Evolutionary conservation across 2,329 filamentous ascomycete genomes (phyloP).

Genomic region (Blastomyces parvus): DNA sequence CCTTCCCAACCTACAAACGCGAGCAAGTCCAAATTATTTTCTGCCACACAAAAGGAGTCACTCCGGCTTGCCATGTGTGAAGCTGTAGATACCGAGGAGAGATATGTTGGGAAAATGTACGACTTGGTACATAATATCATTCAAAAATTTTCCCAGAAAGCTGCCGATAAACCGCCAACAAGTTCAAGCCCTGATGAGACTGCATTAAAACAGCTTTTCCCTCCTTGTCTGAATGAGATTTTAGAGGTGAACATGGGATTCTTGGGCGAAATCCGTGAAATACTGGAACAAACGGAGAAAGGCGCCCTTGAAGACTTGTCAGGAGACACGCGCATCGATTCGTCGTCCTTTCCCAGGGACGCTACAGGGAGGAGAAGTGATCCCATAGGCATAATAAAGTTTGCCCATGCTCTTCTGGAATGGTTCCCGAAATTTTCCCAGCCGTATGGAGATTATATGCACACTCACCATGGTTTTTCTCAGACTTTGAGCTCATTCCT

Average conservation of each 20-base stretch:
- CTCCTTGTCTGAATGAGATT: conserved; percentile 68
- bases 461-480: conserved; percentile 77
- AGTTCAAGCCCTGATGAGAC: conserved; percentile 64
- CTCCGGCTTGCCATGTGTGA: conserved; percentile 83
- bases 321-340: conserved; percentile 40
- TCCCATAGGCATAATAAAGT: conserved; percentile 64
- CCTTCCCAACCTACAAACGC: conserved; percentile 77
- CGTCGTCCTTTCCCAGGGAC: conserved; percentile 39
- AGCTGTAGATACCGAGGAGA: conserved; percentile 83
- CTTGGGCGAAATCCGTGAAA: conserved; percentile 60
- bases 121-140: conserved; percentile 75
- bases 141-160: conserved; percentile 65
- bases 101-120: conserved; percentile 80
- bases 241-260: conserved; percentile 74
- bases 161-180: conserved; percentile 47
- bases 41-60: conserved; percentile 71
- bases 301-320: conserved; percentile 71
- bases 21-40: conserved; percentile 67
- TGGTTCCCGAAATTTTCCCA: conserved; percentile 91
- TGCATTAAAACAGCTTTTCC: conserved; percentile 69
- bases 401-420: conserved; percentile 72
- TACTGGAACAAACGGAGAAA: conserved; percentile 76
- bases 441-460: conserved; percentile 88
- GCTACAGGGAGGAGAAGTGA: conserved; percentile 46
- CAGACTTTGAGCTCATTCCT: conserved; percentile 70